Base-by-base conservation (phyloP, 805 yeast species). In the Lachancea sp. region DNA sequence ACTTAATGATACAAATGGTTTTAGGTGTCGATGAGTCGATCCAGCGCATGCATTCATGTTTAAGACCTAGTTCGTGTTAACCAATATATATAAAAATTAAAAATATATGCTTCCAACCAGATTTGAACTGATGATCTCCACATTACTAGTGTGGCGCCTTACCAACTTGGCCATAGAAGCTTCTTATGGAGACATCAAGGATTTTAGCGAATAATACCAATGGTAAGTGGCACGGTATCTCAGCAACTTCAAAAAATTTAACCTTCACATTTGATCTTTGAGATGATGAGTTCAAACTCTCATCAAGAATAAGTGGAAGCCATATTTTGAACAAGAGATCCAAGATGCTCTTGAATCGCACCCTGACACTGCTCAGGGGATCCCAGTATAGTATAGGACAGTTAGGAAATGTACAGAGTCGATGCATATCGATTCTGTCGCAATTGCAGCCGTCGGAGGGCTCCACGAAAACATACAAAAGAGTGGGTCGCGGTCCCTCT, bases 401-500 rank as follows among this genome's bases (percentile, higher is more conserved):
- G n/a, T 30, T 42, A 22, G 22, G 18, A 5, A 33, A 16, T 17
- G 32, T 25, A n/a, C 42, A 38, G 17, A 10, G 19, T 17, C 73
- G 78, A 53, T 50, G 66, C 4, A 51, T 71, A 0, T 75, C 84
- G 0, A 56, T 76, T 35, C 58, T 84, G 51, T 78, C 85, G 2
- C 63, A 61, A 25, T 69, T 84, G 52, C 65, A 70, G 33, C 88
- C 90, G 9, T 72, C 81, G 3, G 71, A 71, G 34, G 81, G 82
- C 38, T 79, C 91, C 0, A 81, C 79, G 35, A 70, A 69, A 41
- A 65, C 72, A 15, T 74, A 73, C 59, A 85, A 81, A 60, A 76
- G 96, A 65, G 73, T 91, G 11, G 99, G 99, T 67, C 81, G 99
- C 71, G 98, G 98, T 70, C 95, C 96, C 19, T 89, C 95, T 35